Base-by-base conservation (phyloP, 2,329 filamentous ascomycete species). In the Ceratocystis smalleyi region DNA sequence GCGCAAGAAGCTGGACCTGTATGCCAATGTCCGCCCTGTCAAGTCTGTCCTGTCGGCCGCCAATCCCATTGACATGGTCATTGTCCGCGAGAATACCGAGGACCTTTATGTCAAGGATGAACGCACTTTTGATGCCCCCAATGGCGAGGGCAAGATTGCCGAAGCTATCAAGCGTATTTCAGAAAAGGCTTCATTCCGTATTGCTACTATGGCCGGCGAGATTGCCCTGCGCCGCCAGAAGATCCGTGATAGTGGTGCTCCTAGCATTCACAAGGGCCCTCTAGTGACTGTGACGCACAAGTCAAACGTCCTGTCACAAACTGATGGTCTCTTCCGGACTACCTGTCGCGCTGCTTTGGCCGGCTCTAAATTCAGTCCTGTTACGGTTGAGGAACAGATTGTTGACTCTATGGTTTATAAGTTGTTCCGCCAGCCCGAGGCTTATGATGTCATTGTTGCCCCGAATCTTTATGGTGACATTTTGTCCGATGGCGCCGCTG, bases 371-470 rank as follows among this genome's bases (percentile, higher is more conserved):
- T 96, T 89, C 78, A 75, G 69, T 67, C 76, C 75, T 61, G 78
- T 95, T 63, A 77, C 77, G 51, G 80, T 96, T 64, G 94, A 97
- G 76, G 94, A 97, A 81, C 94, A 99, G 79, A 99, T 99, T 70
- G 92, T 99, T 68, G 94, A 99, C 77, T 92, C 87, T 67, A 99
- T 99, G 94, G 91, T 97, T 66, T 97, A 97, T 84, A 97, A 97
- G 81, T 87, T 99, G 65, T 97, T 97, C 85, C 89, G 92, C 68
- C 90, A 97, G 77, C 94, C 94, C 54, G 82, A 87, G 72, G 87
- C 87, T 72, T 99, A 97, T 83, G 94, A 99, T 74, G 92, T 97
- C 69, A 95, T 99, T 70, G 94, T 99, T 59, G 94, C 92, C 7
- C 94, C 92, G 62, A 97, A 97, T 78, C 82, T 99, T 67, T 97